Base-by-base conservation (phyloP, 2,329 filamentous ascomycete species). In the Pseudogymnoascus sp. region DNA sequence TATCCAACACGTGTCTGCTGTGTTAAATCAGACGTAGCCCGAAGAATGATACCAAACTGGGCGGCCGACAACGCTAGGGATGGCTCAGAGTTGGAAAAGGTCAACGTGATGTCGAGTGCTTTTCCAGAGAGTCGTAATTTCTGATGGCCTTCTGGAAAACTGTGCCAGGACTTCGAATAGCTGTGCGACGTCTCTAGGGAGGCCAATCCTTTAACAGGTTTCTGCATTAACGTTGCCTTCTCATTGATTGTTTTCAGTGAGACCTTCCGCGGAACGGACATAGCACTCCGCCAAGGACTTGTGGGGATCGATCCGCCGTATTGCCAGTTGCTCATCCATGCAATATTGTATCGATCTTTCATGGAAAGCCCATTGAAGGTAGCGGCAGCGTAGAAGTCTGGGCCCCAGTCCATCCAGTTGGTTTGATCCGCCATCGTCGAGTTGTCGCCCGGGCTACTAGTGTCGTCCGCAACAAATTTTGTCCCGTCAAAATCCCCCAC, bases 401-500 rank as follows among this genome's bases (percentile, higher is more conserved):
- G 42, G 42, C 80, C 85, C 68, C 85, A 83, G 0, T 77, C 80
- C 0, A 83, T 83, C 67, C 83, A 83, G 69, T 81, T 83, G 68
- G 83, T 81, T 70, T 81, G 80, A 40, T 39, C 37, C 37, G n/a
- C 37, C 14, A n/a, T 39, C 18, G 72, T 77, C 21, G 81, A 81
- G 66, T 81, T 79, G 5, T 75, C 74, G 14, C 80, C 73, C 3
- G 77, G 73, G 6, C 76, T 74, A 5, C 73, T 74, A 1, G 66
- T 69, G 66, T 82, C 81, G 26, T 76, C 73, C 1, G 79, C 71
- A 14, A 69, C 72, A 65, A 86, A 88, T 70, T 85, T 81, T 0
- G 83, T 86, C n/a, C 85, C 86, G 66, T 88, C 86, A 75, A 87
- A 88, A 1, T 73, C 75, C 4, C 86, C 85, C 0, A 81, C 74